phyloP scores from a whole-genome alignment of 108 stramenopile species.

The Mediolabrus comicus region DNA sequence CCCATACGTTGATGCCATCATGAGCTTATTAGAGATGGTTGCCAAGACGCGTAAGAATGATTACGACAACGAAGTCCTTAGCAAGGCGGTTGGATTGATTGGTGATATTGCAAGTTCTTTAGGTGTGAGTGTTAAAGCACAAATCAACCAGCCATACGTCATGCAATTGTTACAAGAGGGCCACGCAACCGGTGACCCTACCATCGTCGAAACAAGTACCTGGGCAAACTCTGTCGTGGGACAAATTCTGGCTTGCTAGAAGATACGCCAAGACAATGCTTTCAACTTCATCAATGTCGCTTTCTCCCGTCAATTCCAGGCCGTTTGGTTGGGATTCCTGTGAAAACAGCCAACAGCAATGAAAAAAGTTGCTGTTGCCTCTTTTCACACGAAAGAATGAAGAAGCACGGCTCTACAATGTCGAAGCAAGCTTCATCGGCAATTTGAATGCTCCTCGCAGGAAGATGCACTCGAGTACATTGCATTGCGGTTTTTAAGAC shows the following conservation, averaged over 20 bases:
- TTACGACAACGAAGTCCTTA: constrained; percentile 74
- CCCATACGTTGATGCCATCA: constrained; percentile 59
- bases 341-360: constrained; percentile 25
- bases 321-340: neutral
- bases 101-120: constrained; percentile 79
- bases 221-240: constrained; percentile 63
- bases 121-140: constrained; percentile 54
- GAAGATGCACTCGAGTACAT: constrained; percentile 9
- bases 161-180: constrained; percentile 63
- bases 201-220: constrained; percentile 52
- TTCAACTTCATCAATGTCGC: neutral
- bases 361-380: constrained; percentile 15
- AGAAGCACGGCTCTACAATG: constrained; percentile 6
- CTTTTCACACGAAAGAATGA: constrained; percentile 13
- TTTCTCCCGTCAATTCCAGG: constrained; percentile 9
- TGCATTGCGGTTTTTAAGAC: constrained; percentile 14
- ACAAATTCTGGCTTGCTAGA: constrained; percentile 41
- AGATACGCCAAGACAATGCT: neutral
- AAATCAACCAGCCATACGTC: constrained; percentile 67
- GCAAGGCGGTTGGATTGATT: constrained; percentile 76
- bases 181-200: constrained; percentile 49
- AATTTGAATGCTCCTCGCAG: neutral
- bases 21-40: constrained; percentile 67
- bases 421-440: constrained; percentile 1
- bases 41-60: constrained; percentile 55